Evolutionary conservation across 768 basidiomycete species (phyloP).

Genomic region (Calocybe cyanea): DNA sequence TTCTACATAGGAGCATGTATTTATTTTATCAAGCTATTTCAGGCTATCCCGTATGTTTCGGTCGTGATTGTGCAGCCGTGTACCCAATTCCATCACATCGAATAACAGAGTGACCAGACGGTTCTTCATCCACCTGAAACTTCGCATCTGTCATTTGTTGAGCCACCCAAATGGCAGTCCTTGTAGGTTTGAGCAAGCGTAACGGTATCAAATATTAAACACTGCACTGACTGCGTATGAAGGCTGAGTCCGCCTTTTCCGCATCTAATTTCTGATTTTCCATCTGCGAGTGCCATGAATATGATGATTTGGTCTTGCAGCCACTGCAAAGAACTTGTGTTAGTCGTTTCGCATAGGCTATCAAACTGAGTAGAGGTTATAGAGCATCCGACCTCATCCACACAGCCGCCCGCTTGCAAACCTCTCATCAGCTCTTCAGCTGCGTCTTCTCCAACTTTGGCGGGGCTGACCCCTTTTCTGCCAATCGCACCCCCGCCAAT

Average conservation of each 20-base stretch:
- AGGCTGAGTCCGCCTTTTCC: constrained; percentile 55
- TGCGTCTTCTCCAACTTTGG: constrained; percentile 54
- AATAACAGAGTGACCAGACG: constrained; percentile 38
- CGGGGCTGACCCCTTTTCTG: constrained; percentile 41
- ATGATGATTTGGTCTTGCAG: constrained; percentile 75
- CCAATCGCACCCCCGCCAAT: constrained; percentile 70
- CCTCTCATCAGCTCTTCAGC: constrained; percentile 56
- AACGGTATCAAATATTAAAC: constrained; percentile 1
- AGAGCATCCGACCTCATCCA: constrained; percentile 55
- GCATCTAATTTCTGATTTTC: constrained; percentile 53
- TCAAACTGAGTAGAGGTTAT: background rate
- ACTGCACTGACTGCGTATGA: constrained; percentile 55
- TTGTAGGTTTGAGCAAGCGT: constrained; percentile 13
- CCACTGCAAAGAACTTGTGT: constrained; percentile 26
- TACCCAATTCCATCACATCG: constrained; percentile 67
- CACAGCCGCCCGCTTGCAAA: constrained; percentile 61
- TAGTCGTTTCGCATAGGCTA: background rate
- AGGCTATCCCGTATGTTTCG: background rate
- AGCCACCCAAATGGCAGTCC: constrained; percentile 72
- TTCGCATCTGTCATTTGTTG: constrained; percentile 64
- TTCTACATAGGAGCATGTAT: no score
- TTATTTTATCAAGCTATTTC: background rate
- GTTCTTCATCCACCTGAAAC: constrained; percentile 50
- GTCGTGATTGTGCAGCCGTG: constrained; percentile 16
- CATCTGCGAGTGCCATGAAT: constrained; percentile 70